These are phyloP conservation scores for Bacidia gigantensis DNA, from an alignment of 495 filamentous ascomycete genomes.

Conservation along the genomic window DNA sequence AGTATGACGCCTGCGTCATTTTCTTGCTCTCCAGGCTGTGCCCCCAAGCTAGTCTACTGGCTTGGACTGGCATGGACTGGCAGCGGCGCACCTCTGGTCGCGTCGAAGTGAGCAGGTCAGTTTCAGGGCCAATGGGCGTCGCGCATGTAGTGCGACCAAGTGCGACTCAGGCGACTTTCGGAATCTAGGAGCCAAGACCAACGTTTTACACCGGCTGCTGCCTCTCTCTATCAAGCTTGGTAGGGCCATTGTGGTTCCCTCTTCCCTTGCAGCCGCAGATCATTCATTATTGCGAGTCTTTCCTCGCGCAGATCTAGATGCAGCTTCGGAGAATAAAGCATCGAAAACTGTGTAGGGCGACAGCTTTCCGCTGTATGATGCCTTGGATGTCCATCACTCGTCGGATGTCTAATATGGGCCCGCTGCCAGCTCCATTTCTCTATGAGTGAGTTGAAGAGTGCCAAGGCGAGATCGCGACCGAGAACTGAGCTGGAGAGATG, in stretches of 20 bases:
- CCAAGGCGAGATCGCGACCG: background rate
- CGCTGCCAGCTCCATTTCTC: background rate
- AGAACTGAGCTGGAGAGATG: background rate
- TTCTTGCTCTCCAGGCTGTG: background rate
- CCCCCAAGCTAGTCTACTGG: background rate
- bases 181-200: background rate
- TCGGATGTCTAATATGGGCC: background rate
- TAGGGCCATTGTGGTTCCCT: background rate
- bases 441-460: background rate
- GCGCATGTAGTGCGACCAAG: background rate
- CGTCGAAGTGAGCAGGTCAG: background rate
- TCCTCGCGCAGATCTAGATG: background rate
- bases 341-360: background rate
- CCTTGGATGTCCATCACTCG: background rate
- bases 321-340: background rate
- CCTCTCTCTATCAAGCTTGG: background rate
- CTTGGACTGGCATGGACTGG: too few relatives aligned
- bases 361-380: background rate
- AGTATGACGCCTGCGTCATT: background rate
- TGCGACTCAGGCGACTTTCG: background rate
- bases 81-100: background rate
- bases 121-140: background rate
- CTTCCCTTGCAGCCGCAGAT: background rate
- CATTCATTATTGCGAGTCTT: background rate
- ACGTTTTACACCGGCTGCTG: background rate